Base-by-base conservation (phyloP, 371 early-diverging fungal species). In the Dichotomocladium elegans region DNA sequence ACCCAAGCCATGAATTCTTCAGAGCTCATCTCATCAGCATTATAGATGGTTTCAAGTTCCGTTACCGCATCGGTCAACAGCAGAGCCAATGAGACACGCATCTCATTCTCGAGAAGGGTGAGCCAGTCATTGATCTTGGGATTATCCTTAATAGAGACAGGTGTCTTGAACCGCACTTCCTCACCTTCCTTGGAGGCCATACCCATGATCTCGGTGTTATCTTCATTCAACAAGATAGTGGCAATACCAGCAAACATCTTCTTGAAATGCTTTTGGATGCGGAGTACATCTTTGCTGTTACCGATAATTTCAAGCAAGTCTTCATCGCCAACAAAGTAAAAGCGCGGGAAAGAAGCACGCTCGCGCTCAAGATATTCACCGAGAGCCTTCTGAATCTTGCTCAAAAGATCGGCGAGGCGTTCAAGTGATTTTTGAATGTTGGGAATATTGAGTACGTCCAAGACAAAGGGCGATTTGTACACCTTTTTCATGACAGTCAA, bases 291-390 rank as follows among this genome's bases (percentile, higher is more conserved):
- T 73, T 95, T 95, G 68, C 92, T 88, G 73, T 98, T 98, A 68
- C 99, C 99, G 57, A 99, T 93, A 59, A 99, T 96, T 77, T 99
- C 98, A 21, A 99, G 85, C 73, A 99, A 63, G 72, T 98, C 99
- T 78, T 98, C 99, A 61, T 99, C 99, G 67, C 98, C 99, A 41
- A 99, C 96, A 85, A 99, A 99, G 79, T 99, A 99, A 84, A 99
- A 99, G 25, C 99, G 89, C 35, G 99, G 97, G 85, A 98, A 99
- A 0, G 93, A 86, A 10, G 93, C 82, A 55, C 99, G 88, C 64
- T 99, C 96, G 46, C 94, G 82, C 65, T 98, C 99, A 53, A 99
- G 68, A 57, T 98, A 99, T 64, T 99, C 98, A 68, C 98, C 98
- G 29, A 99, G 82, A 6, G 99, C 96, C 64, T 95, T 94, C 65